Percentiles rank a stretch among this genome's conserved stretches.
These are phyloP conservation scores for Xylariales sp. DNA, from an alignment of 2,329 filamentous ascomycete species.

Conservation along the genomic window DNA sequence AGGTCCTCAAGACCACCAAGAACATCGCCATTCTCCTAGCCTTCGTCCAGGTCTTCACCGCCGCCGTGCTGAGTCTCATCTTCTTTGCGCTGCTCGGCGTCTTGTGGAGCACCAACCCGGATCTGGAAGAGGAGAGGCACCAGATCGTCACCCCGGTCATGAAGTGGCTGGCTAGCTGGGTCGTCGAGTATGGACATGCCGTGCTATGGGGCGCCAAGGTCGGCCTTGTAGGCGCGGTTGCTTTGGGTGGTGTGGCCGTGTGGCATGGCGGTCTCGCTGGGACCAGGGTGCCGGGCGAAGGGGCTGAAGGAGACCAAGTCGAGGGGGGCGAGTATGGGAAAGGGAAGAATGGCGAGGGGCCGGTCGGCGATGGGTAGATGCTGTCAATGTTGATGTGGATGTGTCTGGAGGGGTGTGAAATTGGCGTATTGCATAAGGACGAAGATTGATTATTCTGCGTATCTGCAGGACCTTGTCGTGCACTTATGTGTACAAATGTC, in stretches of 20 bases:
- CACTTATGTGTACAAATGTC: no score
- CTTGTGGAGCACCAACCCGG: conserved; percentile 42
- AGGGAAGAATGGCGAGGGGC: no score
- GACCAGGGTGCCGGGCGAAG: conserved; percentile 4
- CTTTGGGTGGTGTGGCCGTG: not conserved
- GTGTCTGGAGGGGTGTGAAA: no score
- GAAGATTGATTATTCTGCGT: no score
- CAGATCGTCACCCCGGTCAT: conserved; percentile 37
- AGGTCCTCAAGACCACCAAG: conserved; percentile 43
- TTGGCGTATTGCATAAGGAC: no score
- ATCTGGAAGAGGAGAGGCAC: conserved; percentile 36
- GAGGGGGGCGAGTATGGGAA: not conserved
- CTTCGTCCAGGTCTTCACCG: conserved; percentile 40
- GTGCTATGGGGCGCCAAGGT: conserved; percentile 20
- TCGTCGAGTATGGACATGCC: conserved; percentile 10
- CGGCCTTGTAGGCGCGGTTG: conserved; percentile 21
- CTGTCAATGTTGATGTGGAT: no score
- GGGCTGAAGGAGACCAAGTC: not conserved
- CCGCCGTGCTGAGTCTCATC: conserved; percentile 34
- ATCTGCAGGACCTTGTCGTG: no score
- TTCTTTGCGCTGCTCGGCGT: conserved; percentile 31
- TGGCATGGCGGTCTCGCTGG: conserved; percentile 2
- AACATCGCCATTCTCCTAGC: conserved; percentile 45
- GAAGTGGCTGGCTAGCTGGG: conserved; percentile 20
- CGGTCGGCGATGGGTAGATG: no score